phyloP scores from a whole-genome alignment of 2,329 filamentous ascomycete species.

The Cladophialophora psammophila region DNA sequence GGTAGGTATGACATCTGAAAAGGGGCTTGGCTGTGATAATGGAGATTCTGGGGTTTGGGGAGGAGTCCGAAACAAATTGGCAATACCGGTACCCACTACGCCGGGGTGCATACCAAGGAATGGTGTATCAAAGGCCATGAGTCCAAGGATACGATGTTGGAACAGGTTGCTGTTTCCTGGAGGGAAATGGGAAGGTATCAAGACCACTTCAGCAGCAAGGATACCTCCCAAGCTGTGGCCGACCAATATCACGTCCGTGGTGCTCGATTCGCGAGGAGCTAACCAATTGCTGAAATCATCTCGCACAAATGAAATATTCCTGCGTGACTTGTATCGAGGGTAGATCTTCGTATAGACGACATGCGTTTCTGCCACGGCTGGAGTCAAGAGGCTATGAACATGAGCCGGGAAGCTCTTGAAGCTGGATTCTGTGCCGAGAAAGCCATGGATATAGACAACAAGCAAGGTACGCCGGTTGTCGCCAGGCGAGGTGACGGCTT shows the following conservation, averaged over 20 bases:
- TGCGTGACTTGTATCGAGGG: slow-evolving; percentile 53
- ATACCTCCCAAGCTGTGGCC: slow-evolving; percentile 93
- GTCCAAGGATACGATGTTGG: slow-evolving; percentile 79
- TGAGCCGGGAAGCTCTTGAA: slow-evolving; percentile 89
- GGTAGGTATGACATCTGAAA: slow-evolving; percentile 30
- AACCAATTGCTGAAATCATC: slow-evolving; percentile 86
- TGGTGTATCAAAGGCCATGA: slow-evolving; percentile 83
- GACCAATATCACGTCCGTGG: slow-evolving; percentile 80
- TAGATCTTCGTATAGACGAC: slow-evolving; percentile 79
- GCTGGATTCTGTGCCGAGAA: slow-evolving; percentile 85
- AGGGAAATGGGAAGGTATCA: slow-evolving; percentile 57
- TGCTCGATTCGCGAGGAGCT: slow-evolving; percentile 73
- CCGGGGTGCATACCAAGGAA: slow-evolving; percentile 89
- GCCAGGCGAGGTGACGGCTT: slow-evolving; percentile 43
- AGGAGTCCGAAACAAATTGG: slow-evolving; percentile 72
- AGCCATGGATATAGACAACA: slow-evolving; percentile 86
- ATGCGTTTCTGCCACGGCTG: slow-evolving; percentile 73
- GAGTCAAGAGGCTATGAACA: slow-evolving; percentile 76
- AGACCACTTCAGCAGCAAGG: slow-evolving; percentile 77
- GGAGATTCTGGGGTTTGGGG: slow-evolving; percentile 43
- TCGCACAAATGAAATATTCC: slow-evolving; percentile 67
- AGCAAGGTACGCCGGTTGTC: slow-evolving; percentile 65
- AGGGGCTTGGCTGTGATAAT: slow-evolving; percentile 16
- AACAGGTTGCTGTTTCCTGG: slow-evolving; percentile 52
- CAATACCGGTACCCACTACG: slow-evolving; percentile 80